A percentile compares a stretch with the other conserved stretches of the same genome.
These are phyloP conservation scores for Vanrija sp. DNA, from an alignment of 1,284 basidiomycete genomes.

Conservation along the genomic window DNA sequence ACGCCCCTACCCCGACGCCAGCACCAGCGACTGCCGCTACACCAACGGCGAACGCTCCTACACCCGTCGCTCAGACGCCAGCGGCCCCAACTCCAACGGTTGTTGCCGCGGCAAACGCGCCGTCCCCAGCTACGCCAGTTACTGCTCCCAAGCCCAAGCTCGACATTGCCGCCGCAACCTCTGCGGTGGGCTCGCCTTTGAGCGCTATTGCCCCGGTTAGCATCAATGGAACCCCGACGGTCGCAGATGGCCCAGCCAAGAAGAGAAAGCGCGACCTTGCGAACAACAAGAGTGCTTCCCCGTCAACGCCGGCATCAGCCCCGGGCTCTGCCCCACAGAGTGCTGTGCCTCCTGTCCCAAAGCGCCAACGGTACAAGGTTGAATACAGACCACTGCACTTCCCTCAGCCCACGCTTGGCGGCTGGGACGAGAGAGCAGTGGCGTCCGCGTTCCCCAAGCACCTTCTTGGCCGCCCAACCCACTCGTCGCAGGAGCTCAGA, in stretches of 20 bases:
- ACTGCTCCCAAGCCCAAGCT: not conserved
- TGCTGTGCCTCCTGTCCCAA: constrained; percentile 12
- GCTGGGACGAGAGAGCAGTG: constrained; percentile 70
- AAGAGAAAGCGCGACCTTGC: not conserved
- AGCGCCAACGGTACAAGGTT: constrained; percentile 68
- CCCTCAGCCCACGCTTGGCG: constrained; percentile 73
- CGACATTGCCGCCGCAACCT: not conserved
- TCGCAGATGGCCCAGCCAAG: not conserved
- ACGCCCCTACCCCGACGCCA: not conserved
- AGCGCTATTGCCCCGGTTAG: not conserved
- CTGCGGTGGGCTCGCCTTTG: not conserved
- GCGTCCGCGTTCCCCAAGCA: constrained; percentile 60
- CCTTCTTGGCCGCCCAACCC: constrained; percentile 61
- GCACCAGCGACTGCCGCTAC: not conserved
- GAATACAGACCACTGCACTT: constrained; percentile 82
- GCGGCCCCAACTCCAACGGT: not conserved
- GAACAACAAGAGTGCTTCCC: not conserved
- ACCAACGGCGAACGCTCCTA: not conserved
- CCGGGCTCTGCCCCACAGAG: not conserved
- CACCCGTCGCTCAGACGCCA: not conserved
- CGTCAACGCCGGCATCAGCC: not conserved
- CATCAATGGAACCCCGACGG: not conserved
- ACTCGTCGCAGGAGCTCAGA: constrained; percentile 52
- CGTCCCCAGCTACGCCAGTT: not conserved
- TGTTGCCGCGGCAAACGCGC: not conserved